Percentiles rank a stretch among this genome's conserved stretches.
Evolutionary conservation across 305 asterid genomes (phyloP).

Genomic region (Solanum hybrid): DNA sequence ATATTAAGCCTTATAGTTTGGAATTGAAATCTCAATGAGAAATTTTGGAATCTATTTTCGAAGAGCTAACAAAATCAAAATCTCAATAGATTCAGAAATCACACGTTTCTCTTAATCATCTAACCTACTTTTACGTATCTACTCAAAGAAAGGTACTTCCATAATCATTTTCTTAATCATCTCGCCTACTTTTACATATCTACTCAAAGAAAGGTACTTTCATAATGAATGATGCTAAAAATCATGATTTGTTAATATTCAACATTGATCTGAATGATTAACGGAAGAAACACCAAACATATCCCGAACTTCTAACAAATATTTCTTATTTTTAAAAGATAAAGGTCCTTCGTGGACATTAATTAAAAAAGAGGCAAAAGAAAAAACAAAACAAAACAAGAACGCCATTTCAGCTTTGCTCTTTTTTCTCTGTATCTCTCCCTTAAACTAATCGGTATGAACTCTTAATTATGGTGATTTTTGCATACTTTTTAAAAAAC

Average conservation of each 20-base stretch:
- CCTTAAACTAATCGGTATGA: background rate
- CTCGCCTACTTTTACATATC: too few species aligned
- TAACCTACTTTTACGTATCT: too few species aligned
- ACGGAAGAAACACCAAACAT: background rate
- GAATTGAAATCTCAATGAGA: background rate
- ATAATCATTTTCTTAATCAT: too few species aligned
- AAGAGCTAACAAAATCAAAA: background rate
- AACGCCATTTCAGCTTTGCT: background rate
- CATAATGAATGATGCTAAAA: background rate
- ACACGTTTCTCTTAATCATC: background rate
- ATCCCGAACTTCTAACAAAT: background rate
- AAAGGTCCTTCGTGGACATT: background rate
- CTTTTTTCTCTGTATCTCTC: background rate
- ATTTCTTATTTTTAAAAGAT: background rate
- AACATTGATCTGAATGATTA: rapidly evolving
- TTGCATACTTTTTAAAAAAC: background rate
- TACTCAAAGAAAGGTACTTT: background rate
- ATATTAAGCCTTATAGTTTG: too few species aligned
- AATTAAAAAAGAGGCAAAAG: background rate
- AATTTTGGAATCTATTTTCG: background rate
- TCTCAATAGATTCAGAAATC: background rate
- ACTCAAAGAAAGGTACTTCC: too few species aligned
- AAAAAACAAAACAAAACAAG: background rate
- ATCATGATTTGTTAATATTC: background rate
- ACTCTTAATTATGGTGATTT: background rate